Evolutionary conservation across 345 rosid genomes (phyloP), one percentile per base, ranked within the genome.

Genomic region (Populus tremula): DNA sequence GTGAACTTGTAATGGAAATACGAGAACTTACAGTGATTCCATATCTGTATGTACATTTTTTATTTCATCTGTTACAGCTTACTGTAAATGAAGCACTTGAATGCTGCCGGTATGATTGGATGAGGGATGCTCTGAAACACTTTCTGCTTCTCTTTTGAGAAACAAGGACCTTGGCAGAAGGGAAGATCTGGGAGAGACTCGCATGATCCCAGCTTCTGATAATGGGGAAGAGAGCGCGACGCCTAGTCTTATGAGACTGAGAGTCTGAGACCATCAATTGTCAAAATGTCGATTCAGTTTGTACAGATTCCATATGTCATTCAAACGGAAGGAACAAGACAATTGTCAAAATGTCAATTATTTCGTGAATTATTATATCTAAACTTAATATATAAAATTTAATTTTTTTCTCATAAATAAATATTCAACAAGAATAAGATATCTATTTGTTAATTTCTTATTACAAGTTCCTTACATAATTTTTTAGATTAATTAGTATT

Each of bases 31-130:
- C 12, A 12, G 1, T 4, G 64, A 11, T 23, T n/a, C 11, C 29
- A 23, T 23, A 59, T 23, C 23, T 59, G 1, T 59, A 59, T n/a
- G 29, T 5, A 23, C 29, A 1, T 59, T 59, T 53, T n/a, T 33
- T 9, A 8, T 59, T 43, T 69, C 53, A 5, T 21, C 33, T 39
- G 70, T 6, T 73, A 39, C 87, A 92, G 97, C 69, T 94, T 67
- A 84, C 69, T 54, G 79, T 84, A 69, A 78, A 89, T 25, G 89
- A 92, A 31, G 96, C 97, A 13, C 87, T 81, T 69, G 79, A 87
- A 77, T 71, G 82, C 45, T 92, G 97, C 84, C 88, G 98, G 20
- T 94, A 92, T 39, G 96, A 91, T 5, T 92, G 97, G 98, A 94
- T 94, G 98, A 84, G 87, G 31, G 83, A 71, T 59, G 97, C 98